phyloP scores from a whole-genome alignment of 805 yeast species.

The Candida sithepensis region DNA sequence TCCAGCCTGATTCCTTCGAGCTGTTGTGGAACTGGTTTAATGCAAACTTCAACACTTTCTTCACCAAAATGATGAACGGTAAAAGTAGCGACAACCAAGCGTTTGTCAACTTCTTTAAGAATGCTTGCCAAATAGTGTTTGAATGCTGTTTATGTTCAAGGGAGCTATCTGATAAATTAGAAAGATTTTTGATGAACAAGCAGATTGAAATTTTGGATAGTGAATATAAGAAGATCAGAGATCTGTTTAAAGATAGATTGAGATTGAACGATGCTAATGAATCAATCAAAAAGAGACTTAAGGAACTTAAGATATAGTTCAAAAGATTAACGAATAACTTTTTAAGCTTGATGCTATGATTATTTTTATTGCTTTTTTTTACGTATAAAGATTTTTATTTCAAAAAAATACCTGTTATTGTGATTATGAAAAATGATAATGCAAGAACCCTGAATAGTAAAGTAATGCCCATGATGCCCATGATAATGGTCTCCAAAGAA shows the following conservation, averaged over 20 bases:
- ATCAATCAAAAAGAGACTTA: slow-evolving; percentile 7
- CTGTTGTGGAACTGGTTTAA: slow-evolving; percentile 56
- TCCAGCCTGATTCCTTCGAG: slow-evolving; percentile 29
- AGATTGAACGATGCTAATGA: slow-evolving; percentile 24
- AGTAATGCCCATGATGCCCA: too few relatives aligned
- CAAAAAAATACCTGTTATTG: neutral
- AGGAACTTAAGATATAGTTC: neutral
- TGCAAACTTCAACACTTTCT: slow-evolving; percentile 51
- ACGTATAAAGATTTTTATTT: neutral
- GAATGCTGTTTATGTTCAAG: slow-evolving; percentile 26
- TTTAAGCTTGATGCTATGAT: neutral
- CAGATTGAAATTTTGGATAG: slow-evolving; percentile 20
- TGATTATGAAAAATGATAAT: too few relatives aligned
- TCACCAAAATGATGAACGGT: slow-evolving; percentile 39
- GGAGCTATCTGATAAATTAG: slow-evolving; percentile 13
- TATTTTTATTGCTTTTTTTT: neutral
- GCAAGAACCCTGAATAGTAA: too few relatives aligned
- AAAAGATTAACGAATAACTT: too few relatives aligned
- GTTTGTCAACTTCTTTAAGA: slow-evolving; percentile 40
- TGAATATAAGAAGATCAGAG: slow-evolving; percentile 18
- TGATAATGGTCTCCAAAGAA: too few relatives aligned
- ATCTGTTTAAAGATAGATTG: slow-evolving; percentile 23
- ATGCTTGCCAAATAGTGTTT: slow-evolving; percentile 40
- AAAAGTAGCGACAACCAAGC: slow-evolving; percentile 35
- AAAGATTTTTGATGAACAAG: slow-evolving; percentile 19